These are phyloP conservation scores for Umbelopsis isabellina DNA, from an alignment of 192 early-diverging fungal species.

Conservation along the genomic window DNA sequence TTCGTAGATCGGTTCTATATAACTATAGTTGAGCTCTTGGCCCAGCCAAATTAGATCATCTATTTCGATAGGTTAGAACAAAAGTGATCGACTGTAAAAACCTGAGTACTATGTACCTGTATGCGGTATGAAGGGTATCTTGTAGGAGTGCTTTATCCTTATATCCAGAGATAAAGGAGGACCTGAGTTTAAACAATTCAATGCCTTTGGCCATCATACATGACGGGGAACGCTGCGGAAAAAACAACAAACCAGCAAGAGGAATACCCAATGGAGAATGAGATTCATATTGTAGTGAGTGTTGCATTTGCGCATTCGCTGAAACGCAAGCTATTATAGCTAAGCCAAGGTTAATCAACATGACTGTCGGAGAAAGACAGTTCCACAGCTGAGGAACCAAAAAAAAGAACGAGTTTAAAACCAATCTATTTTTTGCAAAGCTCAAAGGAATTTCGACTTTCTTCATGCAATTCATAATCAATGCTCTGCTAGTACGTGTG, in stretches of 20 bases:
- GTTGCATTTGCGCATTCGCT: neutral
- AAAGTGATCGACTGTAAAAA: neutral
- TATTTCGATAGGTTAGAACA: neutral
- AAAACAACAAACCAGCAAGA: neutral
- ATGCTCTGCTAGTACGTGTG: no score
- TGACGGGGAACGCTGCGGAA: neutral
- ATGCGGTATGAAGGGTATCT: conserved; percentile 28
- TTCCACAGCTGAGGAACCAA: no score
- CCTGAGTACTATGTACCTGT: neutral
- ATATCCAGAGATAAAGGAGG: conserved; percentile 12
- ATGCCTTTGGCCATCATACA: neutral
- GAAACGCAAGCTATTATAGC: neutral
- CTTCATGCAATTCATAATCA: no score
- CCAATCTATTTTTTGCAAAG: no score
- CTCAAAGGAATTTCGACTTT: no score
- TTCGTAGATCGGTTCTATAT: conserved; percentile 53
- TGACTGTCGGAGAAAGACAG: conserved; percentile 6
- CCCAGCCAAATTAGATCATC: conserved; percentile 51
- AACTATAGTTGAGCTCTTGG: conserved; percentile 60
- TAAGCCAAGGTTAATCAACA: neutral
- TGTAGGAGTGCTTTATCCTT: conserved; percentile 19
- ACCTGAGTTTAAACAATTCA: conserved; percentile 16
- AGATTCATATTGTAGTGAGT: neutral
- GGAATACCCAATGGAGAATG: conserved; percentile 22
- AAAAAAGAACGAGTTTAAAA: no score